Percentiles rank a stretch among this genome's conserved stretches.
phyloP scores from a whole-genome alignment of 2,329 filamentous ascomycete genomes.

The Aspergillus piperis region DNA sequence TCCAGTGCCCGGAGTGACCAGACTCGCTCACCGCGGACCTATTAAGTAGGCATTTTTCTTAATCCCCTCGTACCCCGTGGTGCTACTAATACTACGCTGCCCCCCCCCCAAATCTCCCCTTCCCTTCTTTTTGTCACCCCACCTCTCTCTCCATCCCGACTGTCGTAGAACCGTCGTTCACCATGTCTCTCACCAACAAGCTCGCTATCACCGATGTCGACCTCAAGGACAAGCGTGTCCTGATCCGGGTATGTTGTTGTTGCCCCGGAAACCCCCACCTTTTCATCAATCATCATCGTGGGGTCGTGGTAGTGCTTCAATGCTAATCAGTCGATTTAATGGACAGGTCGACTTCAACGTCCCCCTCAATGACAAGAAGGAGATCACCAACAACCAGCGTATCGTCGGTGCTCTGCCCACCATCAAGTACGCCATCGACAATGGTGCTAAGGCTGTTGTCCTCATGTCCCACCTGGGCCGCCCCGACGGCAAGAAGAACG shows the following conservation, averaged over 20 bases:
- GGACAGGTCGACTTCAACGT: slow-evolving; percentile 98
- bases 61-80: slow-evolving; percentile 14
- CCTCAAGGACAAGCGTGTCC: slow-evolving; percentile 95
- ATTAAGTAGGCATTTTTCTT: slow-evolving; percentile 9
- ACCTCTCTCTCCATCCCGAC: slow-evolving; percentile 15
- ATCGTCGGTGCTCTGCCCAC: slow-evolving; percentile 94
- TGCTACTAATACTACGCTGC: slow-evolving; percentile 3
- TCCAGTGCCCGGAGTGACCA: slow-evolving; percentile 10
- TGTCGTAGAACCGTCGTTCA: slow-evolving; percentile 23
- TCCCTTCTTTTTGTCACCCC: slow-evolving; percentile 1
- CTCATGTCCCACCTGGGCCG: slow-evolving; percentile 99
- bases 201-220: slow-evolving; percentile 95
- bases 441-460: slow-evolving; percentile 88
- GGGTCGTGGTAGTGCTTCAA: neutral
- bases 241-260: slow-evolving; percentile 77
- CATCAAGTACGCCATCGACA: slow-evolving; percentile 88
- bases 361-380: slow-evolving; percentile 87
- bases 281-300: slow-evolving; percentile 23
- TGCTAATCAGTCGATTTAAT: slow-evolving; percentile 16
- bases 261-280: slow-evolving; percentile 6
- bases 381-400: slow-evolving; percentile 97
- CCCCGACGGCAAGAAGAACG: slow-evolving; percentile 83
- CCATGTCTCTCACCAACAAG: slow-evolving; percentile 98
- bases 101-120: slow-evolving; percentile 12
- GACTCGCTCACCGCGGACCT: slow-evolving; percentile 26